Evolutionary conservation across 768 basidiomycete genomes (phyloP), one percentile per base, ranked within the genome.

Genomic region (Auriscalpium microsporum): DNA sequence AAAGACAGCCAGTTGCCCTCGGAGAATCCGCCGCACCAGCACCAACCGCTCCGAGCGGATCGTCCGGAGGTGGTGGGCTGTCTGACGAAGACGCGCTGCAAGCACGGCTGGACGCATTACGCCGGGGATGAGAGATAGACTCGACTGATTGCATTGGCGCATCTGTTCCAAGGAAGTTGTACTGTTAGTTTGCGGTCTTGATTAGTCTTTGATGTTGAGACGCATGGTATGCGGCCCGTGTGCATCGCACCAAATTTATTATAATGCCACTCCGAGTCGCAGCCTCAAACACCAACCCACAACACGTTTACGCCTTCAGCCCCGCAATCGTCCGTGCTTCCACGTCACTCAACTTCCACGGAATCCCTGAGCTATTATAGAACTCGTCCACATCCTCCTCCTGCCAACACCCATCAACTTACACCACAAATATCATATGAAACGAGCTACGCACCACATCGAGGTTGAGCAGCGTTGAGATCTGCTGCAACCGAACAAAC

Each of bases 341-440:
- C 55, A 84, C 80, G 59, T 82, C 75, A 59, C 78, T 86, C 53
- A 94, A 66, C 64, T 86, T 87, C 92, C 92, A 95, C 11, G 83
- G 79, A 59, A 96, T 92, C 17, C 94, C 94, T 3, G 92, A 94
- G 52, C 88, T 83, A 60, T 87, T 90, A 69, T 93, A 97, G 68
- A 97, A 96, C 53, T 94, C 91, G 60, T 94, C 89, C 5, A 94
- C 84, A 62, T 94, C 91, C 69, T 96, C 94, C 62, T 95, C 94
- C 93, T 94, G 62, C 38, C 45, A 17, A 28, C 35, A 14, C 11
- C 16, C 50, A 58, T 64, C 37, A 60, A 55, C 37, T 38, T 45
- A 10, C 58, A 48, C 8, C 4, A 23, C 11, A 38, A 46, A 48
- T 14, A 21, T 34, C 21, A 49, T n/a, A 35, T 52, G 19, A n/a